phyloP scores from a whole-genome alignment of 2,329 filamentous ascomycete genomes.

The Cladorrhinum sp. region DNA sequence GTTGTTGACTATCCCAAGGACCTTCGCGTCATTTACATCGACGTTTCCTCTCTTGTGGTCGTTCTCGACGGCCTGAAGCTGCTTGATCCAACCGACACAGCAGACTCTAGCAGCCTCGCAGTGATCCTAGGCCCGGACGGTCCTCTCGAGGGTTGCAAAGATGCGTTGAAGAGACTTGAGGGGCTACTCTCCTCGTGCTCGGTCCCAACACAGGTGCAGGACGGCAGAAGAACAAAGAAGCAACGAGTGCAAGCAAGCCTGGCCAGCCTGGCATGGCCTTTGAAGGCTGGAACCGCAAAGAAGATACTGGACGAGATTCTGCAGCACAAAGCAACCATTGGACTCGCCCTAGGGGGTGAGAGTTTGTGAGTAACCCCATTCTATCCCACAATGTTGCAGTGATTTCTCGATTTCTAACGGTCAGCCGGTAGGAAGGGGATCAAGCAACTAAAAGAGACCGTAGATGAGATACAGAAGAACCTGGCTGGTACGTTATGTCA shows the following conservation, averaged over 20 bases:
- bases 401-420: not conserved
- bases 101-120: not conserved
- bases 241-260: not conserved
- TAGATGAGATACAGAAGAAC: not conserved
- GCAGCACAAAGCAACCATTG: constrained; percentile 1
- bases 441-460: not conserved
- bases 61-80: not conserved
- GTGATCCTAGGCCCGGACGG: not conserved
- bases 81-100: not conserved
- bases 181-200: not conserved
- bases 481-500: not conserved
- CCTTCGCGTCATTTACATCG: not conserved
- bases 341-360: not conserved
- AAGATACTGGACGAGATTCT: not conserved
- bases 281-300: not conserved
- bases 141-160: not conserved
- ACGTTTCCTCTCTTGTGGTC: not conserved
- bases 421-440: not conserved
- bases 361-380: not conserved
- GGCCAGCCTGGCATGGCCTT: not conserved
- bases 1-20: constrained; percentile 1
- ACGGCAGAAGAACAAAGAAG: not conserved
- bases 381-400: too few species aligned
- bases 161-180: not conserved
- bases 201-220: not conserved